A percentile compares a stretch with the other conserved stretches of the same genome.
phyloP scores from a whole-genome alignment of 805 yeast species.

The Saturnispora gosingensis region DNA sequence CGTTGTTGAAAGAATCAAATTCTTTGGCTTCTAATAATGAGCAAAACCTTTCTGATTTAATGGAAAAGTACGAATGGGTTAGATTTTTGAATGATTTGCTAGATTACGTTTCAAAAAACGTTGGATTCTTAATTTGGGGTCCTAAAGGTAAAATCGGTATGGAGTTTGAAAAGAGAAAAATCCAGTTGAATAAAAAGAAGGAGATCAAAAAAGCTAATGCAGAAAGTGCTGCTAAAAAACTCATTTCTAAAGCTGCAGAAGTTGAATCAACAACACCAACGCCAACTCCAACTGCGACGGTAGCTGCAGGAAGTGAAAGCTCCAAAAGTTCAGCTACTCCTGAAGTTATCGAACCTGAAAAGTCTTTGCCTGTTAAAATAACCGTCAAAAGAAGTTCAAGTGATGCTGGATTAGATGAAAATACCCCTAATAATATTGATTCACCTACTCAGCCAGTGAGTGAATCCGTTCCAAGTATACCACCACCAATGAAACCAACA shows the following conservation, averaged over 20 bases:
- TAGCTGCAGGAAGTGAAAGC: neutral
- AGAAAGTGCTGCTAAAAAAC: neutral
- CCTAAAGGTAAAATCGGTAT: conserved; percentile 27
- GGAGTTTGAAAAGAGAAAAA: conserved; percentile 15
- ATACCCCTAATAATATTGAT: neutral
- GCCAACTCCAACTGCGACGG: neutral
- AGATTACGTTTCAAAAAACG: conserved; percentile 68
- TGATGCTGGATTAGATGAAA: conserved; percentile 4
- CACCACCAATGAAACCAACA: conserved; percentile 3
- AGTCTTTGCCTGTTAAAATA: neutral
- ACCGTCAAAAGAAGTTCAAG: neutral
- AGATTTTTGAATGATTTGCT: conserved; percentile 69
- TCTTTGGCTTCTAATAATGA: conserved; percentile 18
- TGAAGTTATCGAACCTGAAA: neutral
- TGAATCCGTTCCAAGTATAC: neutral
- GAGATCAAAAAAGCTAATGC: neutral
- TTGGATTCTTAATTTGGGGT: conserved; percentile 68
- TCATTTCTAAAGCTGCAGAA: neutral
- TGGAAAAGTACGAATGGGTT: conserved; percentile 78
- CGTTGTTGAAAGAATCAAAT: conserved; percentile 38
- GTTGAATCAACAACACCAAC: neutral
- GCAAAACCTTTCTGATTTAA: conserved; percentile 32
- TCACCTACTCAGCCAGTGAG: neutral
- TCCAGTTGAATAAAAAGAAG: neutral
- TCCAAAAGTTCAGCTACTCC: neutral